phyloP scores from a whole-genome alignment of 1,284 basidiomycete species.

The Irpex lacteus region DNA sequence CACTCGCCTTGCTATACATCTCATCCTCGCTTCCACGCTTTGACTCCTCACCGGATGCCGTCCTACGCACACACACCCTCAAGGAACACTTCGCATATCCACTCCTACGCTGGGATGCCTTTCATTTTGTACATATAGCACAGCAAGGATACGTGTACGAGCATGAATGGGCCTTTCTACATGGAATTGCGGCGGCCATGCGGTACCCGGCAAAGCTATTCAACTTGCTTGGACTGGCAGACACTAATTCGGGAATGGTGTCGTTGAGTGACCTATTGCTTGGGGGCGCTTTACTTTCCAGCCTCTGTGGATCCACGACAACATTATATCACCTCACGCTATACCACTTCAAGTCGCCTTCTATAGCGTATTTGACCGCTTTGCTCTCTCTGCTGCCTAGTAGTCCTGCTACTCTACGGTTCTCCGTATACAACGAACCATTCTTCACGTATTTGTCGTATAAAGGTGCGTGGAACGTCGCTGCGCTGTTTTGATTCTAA shows the following conservation, averaged over 20 bases:
- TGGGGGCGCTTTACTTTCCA: conserved; percentile 38
- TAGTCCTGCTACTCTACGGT: conserved; percentile 71
- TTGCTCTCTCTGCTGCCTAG: conserved; percentile 78
- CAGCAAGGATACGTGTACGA: conserved; percentile 70
- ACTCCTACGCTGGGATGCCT: conserved; percentile 84
- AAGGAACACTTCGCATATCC: conserved; percentile 23
- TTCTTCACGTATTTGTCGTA: conserved; percentile 84
- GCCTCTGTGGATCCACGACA: conserved; percentile 43
- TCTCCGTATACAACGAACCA: conserved; percentile 81
- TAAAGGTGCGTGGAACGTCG: conserved; percentile 43
- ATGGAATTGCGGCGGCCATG: conserved; percentile 37
- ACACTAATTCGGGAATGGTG: not conserved
- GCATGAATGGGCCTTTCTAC: conserved; percentile 87
- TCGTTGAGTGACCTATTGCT: conserved; percentile 27
- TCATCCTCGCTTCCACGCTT: conserved; percentile 37
- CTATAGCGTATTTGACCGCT: conserved; percentile 59
- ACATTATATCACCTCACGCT: conserved; percentile 66
- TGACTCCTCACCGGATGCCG: conserved; percentile 43
- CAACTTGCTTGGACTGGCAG: not conserved
- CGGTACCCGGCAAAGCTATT: not conserved
- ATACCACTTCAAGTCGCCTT: conserved; percentile 47
- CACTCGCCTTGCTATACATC: conserved; percentile 29
- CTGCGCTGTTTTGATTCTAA: conserved; percentile 3
- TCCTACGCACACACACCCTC: conserved; percentile 16
- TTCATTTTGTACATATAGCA: conserved; percentile 79